Percentiles rank a stretch among this genome's conserved stretches.
phyloP scores from a whole-genome alignment of 1,284 basidiomycete genomes.

The Cryptococcus sp. region DNA sequence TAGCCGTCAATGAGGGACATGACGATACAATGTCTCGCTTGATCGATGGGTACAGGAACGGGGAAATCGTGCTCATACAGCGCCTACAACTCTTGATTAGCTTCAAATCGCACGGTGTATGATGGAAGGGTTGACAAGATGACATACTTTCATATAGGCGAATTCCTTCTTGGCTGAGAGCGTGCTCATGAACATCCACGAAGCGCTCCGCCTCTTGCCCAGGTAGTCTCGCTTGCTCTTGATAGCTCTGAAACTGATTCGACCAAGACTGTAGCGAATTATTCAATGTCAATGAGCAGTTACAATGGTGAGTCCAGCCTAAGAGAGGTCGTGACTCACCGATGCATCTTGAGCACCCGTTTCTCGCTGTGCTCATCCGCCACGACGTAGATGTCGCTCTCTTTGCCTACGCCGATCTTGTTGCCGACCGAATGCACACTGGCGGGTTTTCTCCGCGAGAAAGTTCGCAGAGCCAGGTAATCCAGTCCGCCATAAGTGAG shows the following conservation, averaged over 20 bases:
- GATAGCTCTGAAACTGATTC: constrained; percentile 94
- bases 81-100: constrained; percentile 61
- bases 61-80: constrained; percentile 93
- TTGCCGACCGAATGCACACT: constrained; percentile 79
- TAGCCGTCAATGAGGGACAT: constrained; percentile 97
- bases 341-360: constrained; percentile 88
- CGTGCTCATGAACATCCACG: constrained; percentile 99
- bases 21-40: constrained; percentile 89
- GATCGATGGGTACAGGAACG: constrained; percentile 90
- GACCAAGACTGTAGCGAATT: constrained; percentile 68
- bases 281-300: no score
- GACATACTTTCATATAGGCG: constrained; percentile 91
- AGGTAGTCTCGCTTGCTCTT: constrained; percentile 97
- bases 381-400: constrained; percentile 95
- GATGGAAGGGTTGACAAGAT: constrained; percentile 4
- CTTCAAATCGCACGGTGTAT: background rate
- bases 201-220: constrained; percentile 91
- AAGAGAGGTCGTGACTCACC: constrained; percentile 65
- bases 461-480: constrained; percentile 87
- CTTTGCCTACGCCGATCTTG: constrained; percentile 97
- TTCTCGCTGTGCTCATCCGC: constrained; percentile 78
- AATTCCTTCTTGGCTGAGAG: constrained; percentile 96
- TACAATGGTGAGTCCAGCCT: no score
- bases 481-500: constrained; percentile 98
- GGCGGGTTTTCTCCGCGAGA: constrained; percentile 84